Evolutionary conservation across 1,139 yeast species (phyloP), one percentile per base, ranked within the genome.

Genomic region (Suhomyces guaymorum): DNA sequence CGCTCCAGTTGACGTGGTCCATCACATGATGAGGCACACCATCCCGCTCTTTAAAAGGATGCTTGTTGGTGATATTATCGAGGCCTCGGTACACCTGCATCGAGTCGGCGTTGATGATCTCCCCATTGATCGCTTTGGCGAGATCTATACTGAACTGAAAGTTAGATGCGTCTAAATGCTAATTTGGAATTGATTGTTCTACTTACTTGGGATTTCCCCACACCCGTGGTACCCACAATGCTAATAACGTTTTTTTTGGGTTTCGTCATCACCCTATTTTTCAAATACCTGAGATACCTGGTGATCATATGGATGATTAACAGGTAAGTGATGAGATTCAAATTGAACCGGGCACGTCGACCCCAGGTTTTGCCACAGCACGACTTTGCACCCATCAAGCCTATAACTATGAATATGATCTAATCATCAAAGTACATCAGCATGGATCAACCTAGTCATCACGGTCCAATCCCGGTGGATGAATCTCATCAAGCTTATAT

Each of bases 151-250:
- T 75, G 43, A 83, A 74, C 75, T 76, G 34, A 10, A 29, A 30
- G 36, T 39, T 38, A 37, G 45, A 14, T 21, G 19, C 8, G 19
- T 17, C 8, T 17, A 17, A 8, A 17, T 6, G 19, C 19, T 17
- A 8, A n/a, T n/a, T n/a, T n/a, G n/a, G n/a, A n/a, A n/a, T n/a
- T n/a, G n/a, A n/a, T 17, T 5, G 19, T 8, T 8, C 19, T 22
- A 50, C 78, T 55, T 51, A 80, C 73, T 51, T 89, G 87, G 1
- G 97, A 90, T 55, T 92, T 92, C 0, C 98, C 98, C n/a, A 89
- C 97, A 1, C 98, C 98, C 0, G 98, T 92, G 24, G 97, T 90
- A 0, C 98, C 98, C 6, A 87, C 86, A n/a, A 87, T 78, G 18
- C 87, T 79, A 19, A 86, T 72, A 8, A 87, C 55, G 38, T 59